Base-by-base conservation (phyloP, 2,329 filamentous ascomycete genomes). In the Fusarium protoensiforme region DNA sequence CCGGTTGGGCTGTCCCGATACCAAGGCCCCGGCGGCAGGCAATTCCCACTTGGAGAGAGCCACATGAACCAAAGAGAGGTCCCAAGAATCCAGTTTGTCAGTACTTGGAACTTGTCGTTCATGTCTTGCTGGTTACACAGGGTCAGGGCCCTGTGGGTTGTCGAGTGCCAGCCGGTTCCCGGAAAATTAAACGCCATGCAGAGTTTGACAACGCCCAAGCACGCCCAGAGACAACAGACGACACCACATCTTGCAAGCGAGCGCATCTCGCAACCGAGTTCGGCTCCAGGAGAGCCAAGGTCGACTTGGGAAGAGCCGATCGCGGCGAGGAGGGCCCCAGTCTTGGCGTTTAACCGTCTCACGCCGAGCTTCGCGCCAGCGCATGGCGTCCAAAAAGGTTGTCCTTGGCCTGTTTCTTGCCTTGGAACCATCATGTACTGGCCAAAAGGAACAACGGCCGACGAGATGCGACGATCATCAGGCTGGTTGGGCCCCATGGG, bases 21-120 rank as follows among this genome's bases (percentile, higher is more conserved):
- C 58, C 39, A 61, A 61, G 58, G 58, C 33, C 29, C 43, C 18
- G 33, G 59, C 59, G 59, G 41, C 43, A 61, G 59, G 59, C 31
- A 57, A 38, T 51, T 36, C 41, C 41, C 59, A 61, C 59, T 61
- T 53, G 43, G 24, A 39, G 22, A 61, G 16, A 46, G 43, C 59
- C 59, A 61, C 59, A 60, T 20, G 27, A 60, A 31, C 38, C 29
- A 46, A 46, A 46, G 38, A 46, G 36, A 60, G 7, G 35, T n/a
- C 35, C 35, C 58, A 33, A 46, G 39, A 20, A 46, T 22, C 20
- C 39, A 60, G 58, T 29, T 39, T 38, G 22, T 57, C 22, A 38
- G 10, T 53, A 18, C 57, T 22, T 36, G 31, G 41, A 35, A 46
- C 14, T 35, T 31, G 14, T 24, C n/a, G 36, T 29, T 31, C 36